phyloP scores from a whole-genome alignment of 2,329 filamentous ascomycete genomes.

The Dactylonectria estremocensis region DNA sequence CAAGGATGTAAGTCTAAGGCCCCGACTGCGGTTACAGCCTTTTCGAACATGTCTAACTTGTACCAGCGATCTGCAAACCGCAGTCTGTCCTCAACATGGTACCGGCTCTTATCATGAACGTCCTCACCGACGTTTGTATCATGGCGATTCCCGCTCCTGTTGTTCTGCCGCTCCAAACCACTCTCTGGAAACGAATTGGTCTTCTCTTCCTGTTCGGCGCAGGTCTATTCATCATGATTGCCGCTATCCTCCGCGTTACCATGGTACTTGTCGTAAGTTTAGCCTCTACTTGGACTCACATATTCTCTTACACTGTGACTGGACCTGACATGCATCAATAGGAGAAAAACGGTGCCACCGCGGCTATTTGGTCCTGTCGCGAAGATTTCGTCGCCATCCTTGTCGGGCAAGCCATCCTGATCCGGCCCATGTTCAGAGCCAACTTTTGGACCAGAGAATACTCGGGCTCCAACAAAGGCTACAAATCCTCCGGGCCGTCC shows the following conservation, averaged over 20 bases:
- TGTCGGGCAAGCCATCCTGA: slow-evolving; percentile 54
- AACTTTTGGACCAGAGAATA: slow-evolving; percentile 42
- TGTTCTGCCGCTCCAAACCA: slow-evolving; percentile 43
- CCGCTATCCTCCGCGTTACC: slow-evolving; percentile 44
- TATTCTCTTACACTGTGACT: background rate
- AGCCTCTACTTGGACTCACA: background rate
- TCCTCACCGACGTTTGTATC: slow-evolving; percentile 52
- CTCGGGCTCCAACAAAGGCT: background rate
- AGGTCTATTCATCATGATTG: slow-evolving; percentile 53
- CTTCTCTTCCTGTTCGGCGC: slow-evolving; percentile 51
- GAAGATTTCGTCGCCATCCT: slow-evolving; percentile 56
- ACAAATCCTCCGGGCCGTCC: slow-evolving; percentile 28
- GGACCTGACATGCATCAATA: background rate
- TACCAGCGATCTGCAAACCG: slow-evolving; percentile 46
- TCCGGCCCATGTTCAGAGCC: slow-evolving; percentile 48
- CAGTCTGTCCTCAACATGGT: slow-evolving; percentile 51
- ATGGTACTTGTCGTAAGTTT: slow-evolving; percentile 48
- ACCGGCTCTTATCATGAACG: slow-evolving; percentile 51
- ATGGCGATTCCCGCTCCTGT: slow-evolving; percentile 53
- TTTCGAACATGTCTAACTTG: background rate
- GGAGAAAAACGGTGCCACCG: slow-evolving; percentile 29
- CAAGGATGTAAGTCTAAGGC: slow-evolving; percentile 51
- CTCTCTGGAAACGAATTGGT: slow-evolving; percentile 49
- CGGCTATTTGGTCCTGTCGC: slow-evolving; percentile 56
- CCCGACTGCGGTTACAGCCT: background rate